Evolutionary conservation across 306 rosid species (phyloP), one percentile per base, ranked within the genome.

Genomic region (Neltuma alba): DNA sequence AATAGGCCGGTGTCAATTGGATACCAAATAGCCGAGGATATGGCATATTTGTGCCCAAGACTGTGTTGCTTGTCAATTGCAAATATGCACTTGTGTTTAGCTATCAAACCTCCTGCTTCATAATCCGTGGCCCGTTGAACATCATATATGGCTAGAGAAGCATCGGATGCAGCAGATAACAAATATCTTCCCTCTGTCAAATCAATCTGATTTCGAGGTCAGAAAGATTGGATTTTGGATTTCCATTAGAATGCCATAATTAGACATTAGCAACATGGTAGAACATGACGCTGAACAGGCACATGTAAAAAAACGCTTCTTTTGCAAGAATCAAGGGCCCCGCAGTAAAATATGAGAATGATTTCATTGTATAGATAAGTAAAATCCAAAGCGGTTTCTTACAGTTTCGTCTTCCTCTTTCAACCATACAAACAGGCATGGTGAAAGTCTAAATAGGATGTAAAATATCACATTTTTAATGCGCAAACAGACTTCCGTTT

Each of bases 1-100:
- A 95, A 93, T 23, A 95, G 79, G 28, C 98, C 98, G 0, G 98
- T 93, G 79, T 95, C 96, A 64, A 95, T 64, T 1, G 99, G 99
- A 79, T 95, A 95, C 99, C 99, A 95, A 20, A 93, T 76, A 75
- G 99, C 99, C 0, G 98, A 83, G 37, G 99, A 92, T 7, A 95
- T 87, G 9, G 96, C 90, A 78, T 87, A 90, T 78, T 91, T 91
- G 67, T 95, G 99, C 27, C 87, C 94, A 4, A 48, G 37, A 44
- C 85, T 84, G 70, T 91, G 98, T 28, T 89, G 91, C 89, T 93
- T 93, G 79, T 90, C 98, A 66, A 93, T 83, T 57, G 76, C 71
- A 77, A 91, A 81, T 20, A 92, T 16, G 70, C 81, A 83, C 61
- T 80, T 85, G 83, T 95, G 94, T 81, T 87, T 91, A 2, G 88